phyloP scores from a whole-genome alignment of 2,329 filamentous ascomycete species.

The Allantophomopsis cytisporea region DNA sequence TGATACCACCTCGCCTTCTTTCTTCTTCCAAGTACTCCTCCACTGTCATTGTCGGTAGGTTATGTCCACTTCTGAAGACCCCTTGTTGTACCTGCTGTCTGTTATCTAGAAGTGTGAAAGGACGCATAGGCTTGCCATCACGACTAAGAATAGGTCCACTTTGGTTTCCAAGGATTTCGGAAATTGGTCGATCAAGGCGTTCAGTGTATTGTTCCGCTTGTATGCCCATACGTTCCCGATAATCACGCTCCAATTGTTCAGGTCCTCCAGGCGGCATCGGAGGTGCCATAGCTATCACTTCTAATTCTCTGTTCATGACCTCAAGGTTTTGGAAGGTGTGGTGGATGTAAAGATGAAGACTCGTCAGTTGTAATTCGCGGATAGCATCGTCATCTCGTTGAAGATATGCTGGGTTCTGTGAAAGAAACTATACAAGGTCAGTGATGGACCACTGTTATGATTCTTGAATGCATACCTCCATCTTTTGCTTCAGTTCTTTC shows the following conservation, averaged over 20 bases:
- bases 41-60: conserved; percentile 91
- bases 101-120: conserved; percentile 74
- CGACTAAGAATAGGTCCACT: conserved; percentile 62
- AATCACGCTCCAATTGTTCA: conserved; percentile 29
- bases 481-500: conserved; percentile 68
- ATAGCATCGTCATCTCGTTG: conserved; percentile 77
- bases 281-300: conserved; percentile 68
- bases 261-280: conserved; percentile 27
- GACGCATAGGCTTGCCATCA: conserved; percentile 74
- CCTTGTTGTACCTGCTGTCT: conserved; percentile 63
- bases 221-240: conserved; percentile 27
- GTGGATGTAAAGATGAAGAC: conserved; percentile 61
- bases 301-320: conserved; percentile 68
- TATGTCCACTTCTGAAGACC: conserved; percentile 86
- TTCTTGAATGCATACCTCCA: conserved; percentile 40
- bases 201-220: conserved; percentile 45
- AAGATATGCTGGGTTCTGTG: conserved; percentile 41
- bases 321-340: conserved; percentile 81
- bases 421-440: conserved; percentile 38
- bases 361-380: conserved; percentile 64
- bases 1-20: conserved; percentile 67
- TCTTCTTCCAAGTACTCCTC: conserved; percentile 97
- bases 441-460: conserved; percentile 18
- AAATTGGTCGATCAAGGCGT: conserved; percentile 54
- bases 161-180: conserved; percentile 27